Evolutionary conservation across 106 monocot genomes (phyloP), one percentile per base, ranked within the genome.

Genomic region (Allium fistulosum): DNA sequence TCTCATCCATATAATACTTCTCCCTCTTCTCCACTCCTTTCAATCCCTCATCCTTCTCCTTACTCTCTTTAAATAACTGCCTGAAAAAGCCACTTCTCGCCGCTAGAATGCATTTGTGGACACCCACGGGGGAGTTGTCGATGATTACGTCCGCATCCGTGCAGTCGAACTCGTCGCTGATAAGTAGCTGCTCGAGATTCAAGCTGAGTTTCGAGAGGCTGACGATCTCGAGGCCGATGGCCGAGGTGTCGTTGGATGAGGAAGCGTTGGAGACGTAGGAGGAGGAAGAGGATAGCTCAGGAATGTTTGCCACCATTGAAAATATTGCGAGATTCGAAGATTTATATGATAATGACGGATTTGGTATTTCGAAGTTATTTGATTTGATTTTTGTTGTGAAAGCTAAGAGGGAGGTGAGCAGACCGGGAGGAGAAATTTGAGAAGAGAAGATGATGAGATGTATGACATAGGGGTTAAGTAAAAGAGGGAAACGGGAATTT

Each of bases 31-130:
- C 28, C 28, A 1, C 28, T 28, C 28, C 28, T 28, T 28, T 28
- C 28, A 28, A 28, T 10, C 45, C 8, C 14, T 17, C 58, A 12
- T 7, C 49, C 10, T 49, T 61, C 9, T 26, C 59, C 45, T 55
- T 63, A 13, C 17, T 10, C 8, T 18, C 50, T 28, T 28, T 28
- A 70, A 88, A 84, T 12, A 81, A 73, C 8, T 88, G 76, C 46
- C 66, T 63, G 65, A 85, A 85, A 78, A 94, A 87, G 69, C 18
- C 48, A 73, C 86, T 90, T 68, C 93, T 74, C 10, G 86, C 86
- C 11, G 84, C 76, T 8, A 94, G 71, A 62, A 94, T 94, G 80
- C 89, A 92, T 1, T 92, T 92, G 73, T 99, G 97, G 60, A 99
- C 78, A 9, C 87, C 86, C 16, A 93, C 72, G 7, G 71, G 49